Evolutionary conservation across 1,284 basidiomycete genomes (phyloP).

Genomic region (Volvariella volvacea): DNA sequence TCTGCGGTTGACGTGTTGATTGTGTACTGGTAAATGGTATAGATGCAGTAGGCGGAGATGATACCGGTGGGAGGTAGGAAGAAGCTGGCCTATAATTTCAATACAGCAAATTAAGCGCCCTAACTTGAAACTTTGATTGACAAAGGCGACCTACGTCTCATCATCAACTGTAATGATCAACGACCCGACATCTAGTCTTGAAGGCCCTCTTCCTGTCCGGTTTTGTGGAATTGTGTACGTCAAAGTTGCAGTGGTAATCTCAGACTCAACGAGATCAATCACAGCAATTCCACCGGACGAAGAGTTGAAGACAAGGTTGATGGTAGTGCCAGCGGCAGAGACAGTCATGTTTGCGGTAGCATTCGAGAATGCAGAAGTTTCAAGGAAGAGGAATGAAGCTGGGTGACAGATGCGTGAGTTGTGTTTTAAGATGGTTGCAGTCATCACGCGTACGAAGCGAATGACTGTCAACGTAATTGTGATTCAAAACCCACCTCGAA

Average conservation of each 20-base stretch:
- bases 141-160: constrained; percentile 1
- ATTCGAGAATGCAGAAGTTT: neutral
- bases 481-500: constrained; percentile 1
- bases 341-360: neutral
- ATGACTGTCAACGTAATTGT: too few relatives aligned
- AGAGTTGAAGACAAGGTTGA: neutral
- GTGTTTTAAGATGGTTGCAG: neutral
- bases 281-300: neutral
- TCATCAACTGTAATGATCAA: neutral
- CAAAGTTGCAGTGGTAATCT: constrained; percentile 1
- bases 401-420: neutral
- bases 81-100: neutral
- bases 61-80: neutral
- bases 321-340: neutral
- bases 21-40: neutral
- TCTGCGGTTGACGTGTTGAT: too few relatives aligned
- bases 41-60: neutral
- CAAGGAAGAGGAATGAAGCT: neutral
- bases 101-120: too few relatives aligned
- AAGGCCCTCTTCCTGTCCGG: neutral
- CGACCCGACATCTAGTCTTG: neutral
- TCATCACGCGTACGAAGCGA: too few relatives aligned
- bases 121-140: too few relatives aligned
- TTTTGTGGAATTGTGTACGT: neutral
- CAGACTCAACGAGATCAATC: neutral